Percentiles rank a stretch among this genome's conserved stretches.
Conservation (phyloP, 768 basidiomycete species). For the Baorangia bicolor region DNA sequence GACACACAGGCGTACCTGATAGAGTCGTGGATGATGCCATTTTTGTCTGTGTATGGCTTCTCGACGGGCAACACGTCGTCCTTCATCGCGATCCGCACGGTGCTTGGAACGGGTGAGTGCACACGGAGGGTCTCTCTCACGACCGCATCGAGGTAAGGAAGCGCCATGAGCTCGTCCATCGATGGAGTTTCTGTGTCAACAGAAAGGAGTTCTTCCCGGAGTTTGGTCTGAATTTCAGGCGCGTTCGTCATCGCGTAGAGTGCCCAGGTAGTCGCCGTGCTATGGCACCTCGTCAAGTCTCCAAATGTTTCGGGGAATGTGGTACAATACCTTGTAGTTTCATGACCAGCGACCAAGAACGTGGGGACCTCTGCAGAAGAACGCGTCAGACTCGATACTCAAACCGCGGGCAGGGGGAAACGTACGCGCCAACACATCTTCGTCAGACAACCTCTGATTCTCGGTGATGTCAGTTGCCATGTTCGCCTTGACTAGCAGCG, state of each 20-base stretch:
- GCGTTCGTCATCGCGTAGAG: slow-evolving; percentile 53
- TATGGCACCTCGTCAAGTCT: neutral
- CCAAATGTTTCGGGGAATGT: too few species aligned
- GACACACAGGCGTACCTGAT: slow-evolving; percentile 34
- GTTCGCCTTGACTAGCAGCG: slow-evolving; percentile 61
- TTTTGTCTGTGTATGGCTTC: slow-evolving; percentile 42
- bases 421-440: slow-evolving; percentile 58
- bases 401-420: neutral
- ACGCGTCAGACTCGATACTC: neutral
- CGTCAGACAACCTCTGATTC: slow-evolving; percentile 55
- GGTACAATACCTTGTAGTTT: slow-evolving; percentile 47
- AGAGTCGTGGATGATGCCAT: slow-evolving; percentile 39
- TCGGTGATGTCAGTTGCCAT: slow-evolving; percentile 58
- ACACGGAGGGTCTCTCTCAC: slow-evolving; percentile 60
- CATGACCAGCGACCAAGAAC: slow-evolving; percentile 58
- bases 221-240: slow-evolving; percentile 48
- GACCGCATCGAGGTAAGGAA: slow-evolving; percentile 68
- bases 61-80: slow-evolving; percentile 55
- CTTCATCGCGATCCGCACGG: slow-evolving; percentile 44
- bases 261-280: slow-evolving; percentile 53
- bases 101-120: slow-evolving; percentile 45
- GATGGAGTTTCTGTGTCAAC: slow-evolving; percentile 55
- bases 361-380: slow-evolving; percentile 52
- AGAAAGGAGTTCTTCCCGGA: slow-evolving; percentile 56
- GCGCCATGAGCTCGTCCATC: slow-evolving; percentile 65